A percentile compares a stretch with the other conserved stretches of the same genome.
These are phyloP conservation scores for Chaetomium fimeti DNA, from an alignment of 495 filamentous ascomycete genomes.

Conservation along the genomic window DNA sequence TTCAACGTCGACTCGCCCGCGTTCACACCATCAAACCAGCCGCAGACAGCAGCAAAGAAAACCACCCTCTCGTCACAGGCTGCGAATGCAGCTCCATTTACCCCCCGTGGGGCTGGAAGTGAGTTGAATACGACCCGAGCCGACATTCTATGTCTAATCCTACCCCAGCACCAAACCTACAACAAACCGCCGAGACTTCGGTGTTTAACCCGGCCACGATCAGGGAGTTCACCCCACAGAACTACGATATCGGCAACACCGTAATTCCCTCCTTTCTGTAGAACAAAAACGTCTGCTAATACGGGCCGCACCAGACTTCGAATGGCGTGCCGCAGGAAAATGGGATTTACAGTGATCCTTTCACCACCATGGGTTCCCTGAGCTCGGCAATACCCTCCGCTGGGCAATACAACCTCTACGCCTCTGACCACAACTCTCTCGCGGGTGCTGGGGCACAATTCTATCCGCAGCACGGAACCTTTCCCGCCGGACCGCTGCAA, in stretches of 20 bases:
- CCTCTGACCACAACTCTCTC: constrained; percentile 53
- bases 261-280: constrained; percentile 47
- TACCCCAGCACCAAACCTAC: constrained; percentile 36
- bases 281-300: constrained; percentile 15
- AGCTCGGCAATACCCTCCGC: constrained; percentile 51
- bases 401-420: constrained; percentile 64
- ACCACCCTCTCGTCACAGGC: constrained; percentile 75
- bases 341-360: constrained; percentile 56
- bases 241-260: constrained; percentile 62
- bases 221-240: constrained; percentile 76
- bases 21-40: constrained; percentile 72
- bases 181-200: constrained; percentile 40
- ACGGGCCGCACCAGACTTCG: constrained; percentile 18
- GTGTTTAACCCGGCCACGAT: constrained; percentile 58
- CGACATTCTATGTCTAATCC: constrained; percentile 7
- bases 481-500: constrained; percentile 56
- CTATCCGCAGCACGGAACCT: constrained; percentile 41
- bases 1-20: constrained; percentile 96
- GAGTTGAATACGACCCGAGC: constrained; percentile 27
- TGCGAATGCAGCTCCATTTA: constrained; percentile 88
- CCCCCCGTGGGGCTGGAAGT: constrained; percentile 57
- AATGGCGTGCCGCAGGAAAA: constrained; percentile 27
- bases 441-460: constrained; percentile 54
- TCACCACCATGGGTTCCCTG: constrained; percentile 53
- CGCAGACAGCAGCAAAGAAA: constrained; percentile 53